Base-by-base conservation (phyloP, 1,284 basidiomycete genomes). In the Amylostereum areolatum region DNA sequence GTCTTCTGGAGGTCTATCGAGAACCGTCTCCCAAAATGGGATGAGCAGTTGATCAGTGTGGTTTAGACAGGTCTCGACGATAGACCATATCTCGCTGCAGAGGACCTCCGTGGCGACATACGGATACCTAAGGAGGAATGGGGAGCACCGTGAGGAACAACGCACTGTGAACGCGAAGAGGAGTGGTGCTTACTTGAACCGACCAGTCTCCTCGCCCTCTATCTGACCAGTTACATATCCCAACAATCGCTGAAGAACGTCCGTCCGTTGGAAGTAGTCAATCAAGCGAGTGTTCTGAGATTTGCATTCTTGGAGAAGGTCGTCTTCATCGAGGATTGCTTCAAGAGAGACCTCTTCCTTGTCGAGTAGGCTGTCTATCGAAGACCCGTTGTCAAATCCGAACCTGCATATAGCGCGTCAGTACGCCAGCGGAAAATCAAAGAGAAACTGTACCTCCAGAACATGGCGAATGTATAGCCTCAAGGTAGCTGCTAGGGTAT, bases 61-160 rank as follows among this genome's bases (percentile, higher is more conserved):
- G 57, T 78, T 80, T 60, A 97, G 77, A 61, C 95, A 89, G 2
- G 90, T 90, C 65, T 96, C 91, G 45, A 93, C 85, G 58, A 99
- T 90, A 24, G 88, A 89, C 87, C 93, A 97, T 66, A 97, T 85
- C 61, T 97, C 95, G 68, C 89, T 90, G 67, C 93, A 95, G 33
- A 99, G 78, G 30, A 99, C 93, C 67, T 99, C 97, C 12, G 95
- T 94, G 12, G 93, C 89, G 32, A 97, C 82, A 62, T 92, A 92
- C 0, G 96, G 94, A 66, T 95, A 98, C 68, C 94, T 96, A 45
- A 12, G 43, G 55, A 30, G 41, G 44, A 27, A 35, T 31, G 45
- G 32, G 33, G 52, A 46, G 27, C 37, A 48, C 44, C 18, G 10
- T 47, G n/a, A 18, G n/a, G 9, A 35, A 27, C 43, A 37, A 41